Base-by-base conservation (phyloP, 2,329 filamentous ascomycete species). In the Clonostachys sp. region DNA sequence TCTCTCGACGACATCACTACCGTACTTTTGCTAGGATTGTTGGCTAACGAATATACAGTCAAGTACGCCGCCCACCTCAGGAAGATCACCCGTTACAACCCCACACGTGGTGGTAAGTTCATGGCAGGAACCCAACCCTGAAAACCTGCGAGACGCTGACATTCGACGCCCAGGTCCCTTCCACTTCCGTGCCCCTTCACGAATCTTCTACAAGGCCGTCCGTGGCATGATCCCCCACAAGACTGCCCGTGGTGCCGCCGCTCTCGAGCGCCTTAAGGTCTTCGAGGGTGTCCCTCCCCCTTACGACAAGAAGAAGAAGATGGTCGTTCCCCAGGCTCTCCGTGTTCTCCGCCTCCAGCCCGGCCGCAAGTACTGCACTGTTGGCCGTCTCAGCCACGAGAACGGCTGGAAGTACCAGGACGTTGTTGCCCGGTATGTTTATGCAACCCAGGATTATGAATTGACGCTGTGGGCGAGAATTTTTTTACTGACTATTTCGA, bases 401-500 rank as follows among this genome's bases (percentile, higher is more conserved):
- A 94, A 97, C 69, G 94, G 94, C 80, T 99, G 94, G 94, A 99
- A 99, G 82, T 97, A 99, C 87, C 89, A 96, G 84, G 92, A 96
- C 72, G 91, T 99, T 70, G 94, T 99, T 78, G 87, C 86, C 67
- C 91, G 89, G 91, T 97, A 80, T 68, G 91, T 87, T 53, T 34
- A 39, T 14, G 36, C 36, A 46, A 12, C 38, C 38, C 20, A 16
- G 48, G 5, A 12, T 44, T n/a, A 40, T 17, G n/a, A 18, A 12
- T 44, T 34, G 6, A 12, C 16, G 34, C 18, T 24, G 13, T 34
- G 24, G 24, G 9, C 1, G 10, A 1, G 24, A 10, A 3, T 10
- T 30, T 30, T 30, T 10, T 24, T 51, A 12, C 41, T 34, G 30
- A 33, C 49, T 52, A 51, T 42, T 17, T 43, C 45, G 51, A 61